Evolutionary conservation across 2,329 filamentous ascomycete species (phyloP), one percentile per base, ranked within the genome.

Genomic region (Westerdykella aurantiaca): DNA sequence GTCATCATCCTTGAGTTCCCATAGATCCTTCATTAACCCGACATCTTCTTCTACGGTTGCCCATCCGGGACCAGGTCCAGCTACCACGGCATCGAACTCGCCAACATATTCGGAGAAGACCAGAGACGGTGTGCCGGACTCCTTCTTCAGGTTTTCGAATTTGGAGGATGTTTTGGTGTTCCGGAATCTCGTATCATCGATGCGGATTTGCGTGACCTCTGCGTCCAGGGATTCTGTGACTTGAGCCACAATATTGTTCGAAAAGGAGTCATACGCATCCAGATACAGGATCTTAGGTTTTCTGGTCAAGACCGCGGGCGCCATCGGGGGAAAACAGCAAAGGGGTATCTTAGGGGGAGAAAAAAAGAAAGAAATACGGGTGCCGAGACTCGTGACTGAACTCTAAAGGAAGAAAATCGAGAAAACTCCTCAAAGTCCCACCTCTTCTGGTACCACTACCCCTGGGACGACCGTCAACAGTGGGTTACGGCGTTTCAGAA

Each of bases 261-360:
- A 88, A 69, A 96, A 98, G 34, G 90, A 96, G 72, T 98, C 93
- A 69, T 95, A 95, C 49, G 91, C 90, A 67, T 97, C 93, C 54
- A 98, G 76, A 69, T 95, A 95, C 50, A 97, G 80, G 49, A 97
- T 85, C 47, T 73, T 72, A 14, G 53, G 52, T 38, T 51, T 51
- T 42, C 51, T 51, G 44, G 51, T 55, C 41, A 51, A 43, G 46
- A 57, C 40, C 29, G 57, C 57, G 37, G 57, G 57, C 40, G 63
- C 56, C 63, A 67, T 65, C n/a, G 35, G 31, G 34, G 18, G n/a
- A 14, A 14, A 35, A 35, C 9, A 14, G n/a, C 33, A 18, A 35
- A 35, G 7, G 33, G 33, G 33, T 35, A 35, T 35, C 33, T 9
- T 35, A 29, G 25, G 25, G 11, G 7, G 2, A 29, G n/a, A 14